These are phyloP conservation scores for Carex myosuroides DNA, from an alignment of 176 grass and related monocot genomes.

Conservation along the genomic window DNA sequence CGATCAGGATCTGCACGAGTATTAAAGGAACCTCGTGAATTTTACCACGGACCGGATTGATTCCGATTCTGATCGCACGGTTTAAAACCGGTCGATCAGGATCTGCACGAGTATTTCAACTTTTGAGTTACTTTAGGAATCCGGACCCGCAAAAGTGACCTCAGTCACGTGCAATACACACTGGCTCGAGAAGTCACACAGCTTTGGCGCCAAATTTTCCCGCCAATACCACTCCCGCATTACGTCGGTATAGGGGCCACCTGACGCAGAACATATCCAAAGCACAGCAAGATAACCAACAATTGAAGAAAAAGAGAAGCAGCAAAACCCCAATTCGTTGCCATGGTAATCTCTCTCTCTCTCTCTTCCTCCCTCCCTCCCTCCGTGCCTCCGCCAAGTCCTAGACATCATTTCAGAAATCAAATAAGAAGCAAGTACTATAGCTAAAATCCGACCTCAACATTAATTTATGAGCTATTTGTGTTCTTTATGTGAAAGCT, in stretches of 20 bases:
- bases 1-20: no score
- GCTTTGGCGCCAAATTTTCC: slow-evolving; percentile 33
- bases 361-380: background rate
- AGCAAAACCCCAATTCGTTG: slow-evolving; percentile 9
- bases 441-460: no score
- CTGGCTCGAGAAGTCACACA: background rate
- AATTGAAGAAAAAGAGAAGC: background rate
- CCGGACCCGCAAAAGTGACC: no score
- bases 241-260: background rate
- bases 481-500: background rate
- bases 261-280: background rate
- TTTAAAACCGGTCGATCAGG: no score
- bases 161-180: background rate
- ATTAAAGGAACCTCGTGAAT: no score
- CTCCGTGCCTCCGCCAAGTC: background rate
- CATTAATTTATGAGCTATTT: background rate
- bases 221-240: slow-evolving; percentile 17
- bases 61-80: no score
- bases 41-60: no score
- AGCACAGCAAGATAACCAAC: background rate
- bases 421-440: background rate
- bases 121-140: no score
- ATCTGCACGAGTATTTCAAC: no score
- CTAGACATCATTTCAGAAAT: background rate
- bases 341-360: background rate